These are phyloP conservation scores for Daldinia vernicosa DNA, from an alignment of 495 filamentous ascomycete species.

Conservation along the genomic window DNA sequence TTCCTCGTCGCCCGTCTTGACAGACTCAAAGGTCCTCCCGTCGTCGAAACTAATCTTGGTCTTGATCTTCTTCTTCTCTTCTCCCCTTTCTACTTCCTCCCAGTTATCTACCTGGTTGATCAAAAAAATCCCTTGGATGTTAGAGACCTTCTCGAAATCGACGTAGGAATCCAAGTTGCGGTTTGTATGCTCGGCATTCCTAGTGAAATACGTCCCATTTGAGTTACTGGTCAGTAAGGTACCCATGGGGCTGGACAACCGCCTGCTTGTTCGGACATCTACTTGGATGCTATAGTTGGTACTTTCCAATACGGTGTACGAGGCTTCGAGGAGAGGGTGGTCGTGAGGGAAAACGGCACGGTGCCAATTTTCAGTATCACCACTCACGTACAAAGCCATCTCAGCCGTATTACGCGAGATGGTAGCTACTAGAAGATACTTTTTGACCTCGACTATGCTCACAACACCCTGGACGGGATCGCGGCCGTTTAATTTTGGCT, in stretches of 20 bases:
- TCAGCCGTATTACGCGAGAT: constrained; percentile 82
- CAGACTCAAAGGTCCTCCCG: constrained; percentile 74
- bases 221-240: constrained; percentile 92
- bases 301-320: constrained; percentile 92
- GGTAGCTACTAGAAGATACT: constrained; percentile 84
- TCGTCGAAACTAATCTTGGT: constrained; percentile 94
- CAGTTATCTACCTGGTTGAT: constrained; percentile 91
- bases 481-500: constrained; percentile 77
- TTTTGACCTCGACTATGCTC: constrained; percentile 80
- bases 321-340: constrained; percentile 77
- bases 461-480: constrained; percentile 77
- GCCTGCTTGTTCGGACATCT: constrained; percentile 78
- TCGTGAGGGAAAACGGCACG: constrained; percentile 84
- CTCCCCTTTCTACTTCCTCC: constrained; percentile 68
- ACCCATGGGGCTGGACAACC: constrained; percentile 73
- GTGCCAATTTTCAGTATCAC: constrained; percentile 86
- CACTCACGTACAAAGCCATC: constrained; percentile 82
- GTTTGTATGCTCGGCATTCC: constrained; percentile 91
- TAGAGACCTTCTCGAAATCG: constrained; percentile 91
- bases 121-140: constrained; percentile 89
- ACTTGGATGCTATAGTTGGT: constrained; percentile 98
- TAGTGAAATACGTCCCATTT: constrained; percentile 92
- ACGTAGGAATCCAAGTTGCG: constrained; percentile 73
- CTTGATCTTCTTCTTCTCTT: constrained; percentile 69
- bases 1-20: constrained; percentile 63